phyloP scores from a whole-genome alignment of 2,329 filamentous ascomycete genomes.

The Talaromyces rugulosus region DNA sequence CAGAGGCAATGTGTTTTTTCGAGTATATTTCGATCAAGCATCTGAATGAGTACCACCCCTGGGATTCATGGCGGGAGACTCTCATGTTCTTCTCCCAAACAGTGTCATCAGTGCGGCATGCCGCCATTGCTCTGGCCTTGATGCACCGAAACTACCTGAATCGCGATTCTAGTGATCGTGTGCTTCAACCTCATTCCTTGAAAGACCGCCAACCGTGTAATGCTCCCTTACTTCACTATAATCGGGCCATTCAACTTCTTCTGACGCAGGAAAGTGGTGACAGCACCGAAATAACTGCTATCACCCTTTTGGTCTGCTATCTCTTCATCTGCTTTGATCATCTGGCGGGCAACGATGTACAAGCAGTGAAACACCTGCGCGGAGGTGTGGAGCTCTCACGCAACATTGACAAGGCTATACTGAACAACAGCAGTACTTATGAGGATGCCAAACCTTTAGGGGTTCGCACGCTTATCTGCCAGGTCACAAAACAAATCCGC shows the following conservation, averaged over 20 bases:
- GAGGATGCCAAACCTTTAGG: background rate
- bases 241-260: constrained; percentile 14
- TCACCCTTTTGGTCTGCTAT: constrained; percentile 37
- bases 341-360: constrained; percentile 30
- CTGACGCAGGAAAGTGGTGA: constrained; percentile 21
- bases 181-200: no score
- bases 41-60: constrained; percentile 21
- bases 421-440: constrained; percentile 10
- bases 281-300: constrained; percentile 22
- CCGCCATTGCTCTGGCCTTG: constrained; percentile 24
- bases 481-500: constrained; percentile 31
- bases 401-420: background rate
- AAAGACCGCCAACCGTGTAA: constrained; percentile 11
- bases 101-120: constrained; percentile 30
- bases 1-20: no score
- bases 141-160: constrained; percentile 23
- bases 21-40: no score
- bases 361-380: constrained; percentile 34
- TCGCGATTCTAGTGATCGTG: constrained; percentile 9
- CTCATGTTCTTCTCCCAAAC: constrained; percentile 33
- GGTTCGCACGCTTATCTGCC: constrained; percentile 20
- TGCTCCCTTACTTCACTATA: background rate
- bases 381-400: constrained; percentile 28
- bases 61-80: constrained; percentile 29
- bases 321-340: constrained; percentile 39